Evolutionary conservation across 2,329 filamentous ascomycete species (phyloP).

Genomic region (Ceratocystis colombiana): DNA sequence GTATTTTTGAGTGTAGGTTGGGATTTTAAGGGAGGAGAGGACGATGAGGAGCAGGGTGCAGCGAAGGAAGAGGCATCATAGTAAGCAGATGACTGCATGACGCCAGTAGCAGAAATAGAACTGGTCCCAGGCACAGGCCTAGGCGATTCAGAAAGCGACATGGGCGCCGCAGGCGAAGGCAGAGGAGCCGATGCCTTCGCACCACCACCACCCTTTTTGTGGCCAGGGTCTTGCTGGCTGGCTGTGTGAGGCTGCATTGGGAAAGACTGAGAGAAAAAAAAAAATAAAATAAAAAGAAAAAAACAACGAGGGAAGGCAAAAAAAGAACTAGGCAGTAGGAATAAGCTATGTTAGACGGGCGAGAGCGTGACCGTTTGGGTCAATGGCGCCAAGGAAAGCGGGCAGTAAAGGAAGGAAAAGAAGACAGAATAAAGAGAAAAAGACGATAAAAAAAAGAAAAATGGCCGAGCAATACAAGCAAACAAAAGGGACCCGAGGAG

Average conservation of each 20-base stretch:
- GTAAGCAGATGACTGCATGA: constrained; percentile 18
- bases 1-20: constrained; percentile 9
- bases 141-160: constrained; percentile 9
- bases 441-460: not conserved
- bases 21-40: constrained; percentile 1
- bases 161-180: constrained; percentile 10
- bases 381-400: not conserved
- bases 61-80: constrained; percentile 7
- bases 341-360: not conserved
- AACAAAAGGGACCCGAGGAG: not conserved
- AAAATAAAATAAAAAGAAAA: not conserved
- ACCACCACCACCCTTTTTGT: constrained; percentile 14
- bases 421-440: not conserved
- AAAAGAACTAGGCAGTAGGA: not conserved
- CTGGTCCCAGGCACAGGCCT: constrained; percentile 9
- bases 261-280: constrained; percentile 7
- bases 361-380: not conserved
- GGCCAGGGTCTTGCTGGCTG: constrained; percentile 17
- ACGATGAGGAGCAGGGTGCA: constrained; percentile 16
- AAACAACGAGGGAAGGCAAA: not conserved
- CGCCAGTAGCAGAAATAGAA: constrained; percentile 21
- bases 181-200: constrained; percentile 6
- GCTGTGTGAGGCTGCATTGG: constrained; percentile 20
- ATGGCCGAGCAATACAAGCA: not conserved
- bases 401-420: not conserved